Evolutionary conservation across 2,329 filamentous ascomycete species (phyloP).

Genomic region (Penicillium thymicola): DNA sequence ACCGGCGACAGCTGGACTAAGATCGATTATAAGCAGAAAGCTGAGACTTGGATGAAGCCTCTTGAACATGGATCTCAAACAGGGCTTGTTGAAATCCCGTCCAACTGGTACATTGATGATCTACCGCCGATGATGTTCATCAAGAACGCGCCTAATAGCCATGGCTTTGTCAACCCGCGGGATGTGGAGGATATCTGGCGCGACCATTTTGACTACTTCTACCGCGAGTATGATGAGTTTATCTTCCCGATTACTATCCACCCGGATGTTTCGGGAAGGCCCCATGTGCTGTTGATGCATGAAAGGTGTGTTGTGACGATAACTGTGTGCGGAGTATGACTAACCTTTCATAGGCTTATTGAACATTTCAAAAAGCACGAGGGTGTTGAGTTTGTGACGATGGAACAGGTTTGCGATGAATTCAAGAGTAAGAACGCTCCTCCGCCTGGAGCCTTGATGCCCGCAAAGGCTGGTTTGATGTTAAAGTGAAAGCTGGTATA

Average conservation of each 20-base stretch:
- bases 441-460: conserved; percentile 21
- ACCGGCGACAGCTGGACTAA: conserved; percentile 45
- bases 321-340: not conserved
- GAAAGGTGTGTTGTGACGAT: conserved; percentile 50
- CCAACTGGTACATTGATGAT: conserved; percentile 46
- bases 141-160: conserved; percentile 48
- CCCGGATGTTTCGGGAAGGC: conserved; percentile 68
- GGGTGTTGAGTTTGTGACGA: conserved; percentile 28
- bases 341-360: conserved; percentile 21
- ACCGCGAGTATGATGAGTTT: conserved; percentile 72
- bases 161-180: conserved; percentile 57
- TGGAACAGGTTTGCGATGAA: conserved; percentile 29
- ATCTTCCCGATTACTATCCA: conserved; percentile 75
- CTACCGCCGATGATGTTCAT: conserved; percentile 47
- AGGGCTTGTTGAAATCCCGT: conserved; percentile 44
- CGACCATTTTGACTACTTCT: conserved; percentile 65
- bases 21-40: conserved; percentile 41
- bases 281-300: conserved; percentile 70
- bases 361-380: conserved; percentile 30
- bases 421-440: conserved; percentile 25
- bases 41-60: conserved; percentile 47
- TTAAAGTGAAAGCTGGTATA: conserved; percentile 2
- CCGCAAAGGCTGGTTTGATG: conserved; percentile 17
- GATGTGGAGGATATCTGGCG: conserved; percentile 61
- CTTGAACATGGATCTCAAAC: conserved; percentile 46